A percentile compares a stretch with the other conserved stretches of the same genome.
Evolutionary conservation across 2,329 filamentous ascomycete genomes (phyloP).

Genomic region (Beauveria sp.): DNA sequence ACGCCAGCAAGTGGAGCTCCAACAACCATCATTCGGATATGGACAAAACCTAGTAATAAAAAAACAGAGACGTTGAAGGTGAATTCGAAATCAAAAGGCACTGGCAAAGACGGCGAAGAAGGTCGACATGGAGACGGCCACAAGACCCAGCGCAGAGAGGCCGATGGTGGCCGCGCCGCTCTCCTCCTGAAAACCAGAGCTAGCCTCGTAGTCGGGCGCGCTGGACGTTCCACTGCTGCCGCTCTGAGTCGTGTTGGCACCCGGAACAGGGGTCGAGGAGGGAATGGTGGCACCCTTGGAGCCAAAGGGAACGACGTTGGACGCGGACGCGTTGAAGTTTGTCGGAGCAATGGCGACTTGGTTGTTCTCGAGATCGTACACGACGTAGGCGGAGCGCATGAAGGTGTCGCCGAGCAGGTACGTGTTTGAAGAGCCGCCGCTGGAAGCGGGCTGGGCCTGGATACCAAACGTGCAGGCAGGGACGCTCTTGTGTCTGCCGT

Average conservation of each 20-base stretch:
- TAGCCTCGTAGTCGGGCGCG: conserved; percentile 17
- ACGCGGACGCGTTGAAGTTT: conserved; percentile 45
- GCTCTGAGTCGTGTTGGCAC: conserved; percentile 26
- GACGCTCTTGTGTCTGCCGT: conserved; percentile 22
- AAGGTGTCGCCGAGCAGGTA: conserved; percentile 52
- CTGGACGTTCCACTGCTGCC: conserved; percentile 9
- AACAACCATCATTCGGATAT: background rate
- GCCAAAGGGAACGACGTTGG: conserved; percentile 42
- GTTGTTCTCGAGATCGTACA: conserved; percentile 53
- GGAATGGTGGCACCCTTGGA: conserved; percentile 43
- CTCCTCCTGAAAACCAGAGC: conserved; percentile 26
- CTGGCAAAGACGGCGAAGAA: background rate
- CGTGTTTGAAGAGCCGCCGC: conserved; percentile 15
- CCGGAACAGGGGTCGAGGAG: conserved; percentile 37
- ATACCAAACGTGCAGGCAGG: conserved; percentile 49
- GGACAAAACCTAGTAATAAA: background rate
- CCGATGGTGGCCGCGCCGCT: background rate
- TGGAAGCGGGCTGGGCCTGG: conserved; percentile 35
- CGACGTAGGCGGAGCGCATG: conserved; percentile 51
- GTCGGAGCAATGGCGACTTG: conserved; percentile 47
- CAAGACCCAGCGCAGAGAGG: background rate
- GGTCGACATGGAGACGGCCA: background rate
- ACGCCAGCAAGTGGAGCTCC: background rate
- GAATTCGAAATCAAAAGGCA: background rate
- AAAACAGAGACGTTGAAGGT: background rate